phyloP scores from a whole-genome alignment of 805 yeast genomes.

The Cyberlindnera americana region DNA sequence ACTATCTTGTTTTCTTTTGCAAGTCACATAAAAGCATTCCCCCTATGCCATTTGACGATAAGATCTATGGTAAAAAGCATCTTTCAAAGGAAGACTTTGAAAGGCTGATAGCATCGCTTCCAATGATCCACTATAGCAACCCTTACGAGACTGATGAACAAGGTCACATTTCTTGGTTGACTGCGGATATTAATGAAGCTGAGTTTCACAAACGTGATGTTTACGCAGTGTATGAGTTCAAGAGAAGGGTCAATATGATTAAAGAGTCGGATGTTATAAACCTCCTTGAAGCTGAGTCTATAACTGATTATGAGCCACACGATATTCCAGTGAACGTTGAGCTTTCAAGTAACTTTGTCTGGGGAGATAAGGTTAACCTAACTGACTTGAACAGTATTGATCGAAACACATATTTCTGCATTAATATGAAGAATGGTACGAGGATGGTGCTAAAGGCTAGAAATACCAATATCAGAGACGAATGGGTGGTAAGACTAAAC shows the following conservation, averaged over 20 bases:
- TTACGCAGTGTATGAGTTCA: slow-evolving; percentile 60
- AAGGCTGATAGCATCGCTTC: slow-evolving; percentile 26
- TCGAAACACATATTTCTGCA: slow-evolving; percentile 50
- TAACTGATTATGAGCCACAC: slow-evolving; percentile 32
- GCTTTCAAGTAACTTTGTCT: slow-evolving; percentile 29
- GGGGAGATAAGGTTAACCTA: slow-evolving; percentile 26
- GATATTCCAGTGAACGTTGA: slow-evolving; percentile 28
- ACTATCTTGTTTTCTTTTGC: slow-evolving; percentile 57
- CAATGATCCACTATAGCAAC: slow-evolving; percentile 42
- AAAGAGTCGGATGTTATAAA: slow-evolving; percentile 62
- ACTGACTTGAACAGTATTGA: slow-evolving; percentile 19
- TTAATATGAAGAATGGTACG: slow-evolving; percentile 45
- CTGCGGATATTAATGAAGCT: slow-evolving; percentile 30
- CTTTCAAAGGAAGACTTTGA: slow-evolving; percentile 28
- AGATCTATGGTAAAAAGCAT: slow-evolving; percentile 23
- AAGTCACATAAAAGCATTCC: slow-evolving; percentile 57
- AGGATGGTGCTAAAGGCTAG: slow-evolving; percentile 55
- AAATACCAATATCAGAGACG: slow-evolving; percentile 42
- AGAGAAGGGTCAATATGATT: slow-evolving; percentile 55
- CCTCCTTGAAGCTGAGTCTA: slow-evolving; percentile 43
- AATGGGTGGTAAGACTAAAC: slow-evolving; percentile 60
- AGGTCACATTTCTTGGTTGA: slow-evolving; percentile 63
- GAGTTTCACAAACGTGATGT: slow-evolving; percentile 50
- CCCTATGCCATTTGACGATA: slow-evolving; percentile 42
- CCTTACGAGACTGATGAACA: slow-evolving; percentile 51